These are phyloP conservation scores for Penicillium turbatum DNA, from an alignment of 495 filamentous ascomycete species.

Conservation along the genomic window DNA sequence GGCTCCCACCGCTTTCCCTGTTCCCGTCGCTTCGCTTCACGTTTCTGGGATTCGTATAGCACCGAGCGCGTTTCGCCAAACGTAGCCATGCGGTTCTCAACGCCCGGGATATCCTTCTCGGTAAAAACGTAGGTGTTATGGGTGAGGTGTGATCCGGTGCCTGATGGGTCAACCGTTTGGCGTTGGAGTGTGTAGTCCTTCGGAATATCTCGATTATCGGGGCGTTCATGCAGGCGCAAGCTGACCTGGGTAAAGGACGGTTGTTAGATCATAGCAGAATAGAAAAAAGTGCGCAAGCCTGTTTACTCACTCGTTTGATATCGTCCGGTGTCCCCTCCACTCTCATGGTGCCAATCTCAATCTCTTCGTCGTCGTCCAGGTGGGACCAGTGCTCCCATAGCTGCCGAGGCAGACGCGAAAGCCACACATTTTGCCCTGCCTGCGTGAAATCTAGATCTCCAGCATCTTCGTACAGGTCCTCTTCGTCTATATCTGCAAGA, in stretches of 20 bases:
- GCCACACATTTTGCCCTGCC: conserved; percentile 55
- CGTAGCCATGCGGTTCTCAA: conserved; percentile 39
- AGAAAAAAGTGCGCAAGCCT: neutral
- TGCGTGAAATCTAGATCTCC: conserved; percentile 76
- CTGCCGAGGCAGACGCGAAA: conserved; percentile 71
- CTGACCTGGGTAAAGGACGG: conserved; percentile 34
- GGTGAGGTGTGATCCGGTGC: conserved; percentile 42
- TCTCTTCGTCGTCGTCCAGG: conserved; percentile 55
- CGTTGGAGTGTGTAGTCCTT: conserved; percentile 78
- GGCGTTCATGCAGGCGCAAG: conserved; percentile 50
- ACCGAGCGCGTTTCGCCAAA: conserved; percentile 45
- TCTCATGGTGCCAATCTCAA: conserved; percentile 73
- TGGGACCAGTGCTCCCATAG: conserved; percentile 67
- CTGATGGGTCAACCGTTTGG: conserved; percentile 43
- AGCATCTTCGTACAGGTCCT: conserved; percentile 82
- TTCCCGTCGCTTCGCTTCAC: conserved; percentile 44
- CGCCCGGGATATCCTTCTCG: conserved; percentile 29
- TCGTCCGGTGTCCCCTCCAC: conserved; percentile 54
- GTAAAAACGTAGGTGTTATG: conserved; percentile 70
- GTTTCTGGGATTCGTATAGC: conserved; percentile 45
- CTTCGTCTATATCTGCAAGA: conserved; percentile 59
- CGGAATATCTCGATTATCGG: conserved; percentile 62
- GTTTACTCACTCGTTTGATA: conserved; percentile 44
- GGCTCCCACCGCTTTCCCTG: conserved; percentile 61
- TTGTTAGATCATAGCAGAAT: neutral